A percentile compares a stretch with the other conserved stretches of the same genome.
Conservation (phyloP, 192 early-diverging fungal species). For the Oehlia diaphana region DNA sequence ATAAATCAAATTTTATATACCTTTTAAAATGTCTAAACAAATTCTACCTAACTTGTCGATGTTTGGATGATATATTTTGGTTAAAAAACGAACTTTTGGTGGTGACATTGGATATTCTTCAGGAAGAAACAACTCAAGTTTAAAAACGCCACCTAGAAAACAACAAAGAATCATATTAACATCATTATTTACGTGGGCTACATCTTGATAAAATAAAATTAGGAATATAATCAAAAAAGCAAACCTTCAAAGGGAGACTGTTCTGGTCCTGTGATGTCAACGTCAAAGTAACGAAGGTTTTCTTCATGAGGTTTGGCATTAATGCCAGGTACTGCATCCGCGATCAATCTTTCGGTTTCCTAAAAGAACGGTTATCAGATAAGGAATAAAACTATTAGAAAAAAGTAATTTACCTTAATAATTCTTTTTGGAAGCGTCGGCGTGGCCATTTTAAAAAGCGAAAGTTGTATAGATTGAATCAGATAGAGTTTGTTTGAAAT, state of each 20-base stretch:
- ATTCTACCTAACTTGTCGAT: conserved; percentile 98
- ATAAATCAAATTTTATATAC: conserved; percentile 36
- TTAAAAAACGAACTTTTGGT: conserved; percentile 97
- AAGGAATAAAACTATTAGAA: background rate
- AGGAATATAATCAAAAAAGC: background rate
- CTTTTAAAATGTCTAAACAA: conserved; percentile 97
- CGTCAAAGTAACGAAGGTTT: conserved; percentile 97
- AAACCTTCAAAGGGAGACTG: conserved; percentile 96
- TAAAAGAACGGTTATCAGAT: conserved; percentile 36
- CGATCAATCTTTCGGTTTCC: conserved; percentile 94
- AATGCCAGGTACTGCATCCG: conserved; percentile 95
- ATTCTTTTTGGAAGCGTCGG: conserved; percentile 3
- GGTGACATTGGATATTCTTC: conserved; percentile 99
- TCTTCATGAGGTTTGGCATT: conserved; percentile 85
- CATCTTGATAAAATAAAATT: background rate
- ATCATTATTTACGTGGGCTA: too few species aligned
- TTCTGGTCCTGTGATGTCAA: conserved; percentile 85
- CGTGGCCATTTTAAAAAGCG: conserved; percentile 1
- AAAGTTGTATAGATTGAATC: background rate
- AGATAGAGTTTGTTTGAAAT: too few species aligned
- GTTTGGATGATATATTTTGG: conserved; percentile 98
- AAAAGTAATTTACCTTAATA: background rate
- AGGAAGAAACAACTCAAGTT: conserved; percentile 93
- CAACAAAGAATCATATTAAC: conserved; percentile 5
- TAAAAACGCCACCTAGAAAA: conserved; percentile 83